Evolutionary conservation across 768 basidiomycete genomes (phyloP).

Genomic region (Tulasnella calospora): DNA sequence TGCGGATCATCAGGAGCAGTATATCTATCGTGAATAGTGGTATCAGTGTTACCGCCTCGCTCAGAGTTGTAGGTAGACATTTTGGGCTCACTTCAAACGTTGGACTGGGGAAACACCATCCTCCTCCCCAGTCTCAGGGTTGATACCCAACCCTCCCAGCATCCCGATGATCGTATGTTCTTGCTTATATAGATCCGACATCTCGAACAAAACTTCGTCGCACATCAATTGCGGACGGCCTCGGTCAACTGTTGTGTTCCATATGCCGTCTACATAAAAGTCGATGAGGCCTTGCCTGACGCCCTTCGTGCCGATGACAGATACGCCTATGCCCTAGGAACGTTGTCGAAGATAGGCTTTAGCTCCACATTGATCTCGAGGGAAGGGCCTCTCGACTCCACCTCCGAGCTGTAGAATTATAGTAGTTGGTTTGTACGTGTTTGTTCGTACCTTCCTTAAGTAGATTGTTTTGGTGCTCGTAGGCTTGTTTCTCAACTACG

Average conservation of each 20-base stretch:
- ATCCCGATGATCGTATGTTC: conserved; percentile 4
- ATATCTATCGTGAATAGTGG: neutral
- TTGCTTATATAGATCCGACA: neutral
- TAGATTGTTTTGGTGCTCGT: no score
- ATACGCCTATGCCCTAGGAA: neutral
- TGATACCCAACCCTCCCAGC: neutral
- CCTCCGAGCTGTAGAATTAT: no score
- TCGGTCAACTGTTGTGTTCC: neutral
- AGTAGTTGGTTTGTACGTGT: no score
- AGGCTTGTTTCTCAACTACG: no score
- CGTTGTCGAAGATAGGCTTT: neutral
- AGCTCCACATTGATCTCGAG: no score
- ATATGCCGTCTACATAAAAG: neutral
- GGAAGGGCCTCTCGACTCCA: no score
- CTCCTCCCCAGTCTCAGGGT: neutral
- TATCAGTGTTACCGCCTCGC: no score
- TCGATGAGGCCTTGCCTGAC: neutral
- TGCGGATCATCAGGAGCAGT: no score
- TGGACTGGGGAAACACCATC: neutral
- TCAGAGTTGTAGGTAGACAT: no score
- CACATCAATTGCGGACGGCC: neutral
- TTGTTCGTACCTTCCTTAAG: no score
- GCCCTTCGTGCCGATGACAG: conserved; percentile 1
- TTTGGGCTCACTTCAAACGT: neutral
- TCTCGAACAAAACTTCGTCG: neutral